phyloP scores from a whole-genome alignment of 1,284 basidiomycete species.

The Tetrapyrgos nigripes region DNA sequence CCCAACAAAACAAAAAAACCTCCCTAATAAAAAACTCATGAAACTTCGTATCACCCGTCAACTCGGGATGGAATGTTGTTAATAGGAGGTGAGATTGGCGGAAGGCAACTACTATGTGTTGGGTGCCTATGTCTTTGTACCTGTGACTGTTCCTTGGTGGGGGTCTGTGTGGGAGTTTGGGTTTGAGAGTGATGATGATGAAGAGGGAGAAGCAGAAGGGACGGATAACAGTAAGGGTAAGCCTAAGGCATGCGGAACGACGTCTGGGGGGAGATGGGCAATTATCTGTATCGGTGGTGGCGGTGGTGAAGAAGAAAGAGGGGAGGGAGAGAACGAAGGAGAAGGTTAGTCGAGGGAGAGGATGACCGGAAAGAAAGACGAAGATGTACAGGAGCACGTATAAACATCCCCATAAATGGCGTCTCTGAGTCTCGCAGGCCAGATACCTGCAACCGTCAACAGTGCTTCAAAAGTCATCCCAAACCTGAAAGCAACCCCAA shows the following conservation, averaged over 20 bases:
- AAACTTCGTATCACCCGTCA: constrained; percentile 87
- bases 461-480: constrained; percentile 90
- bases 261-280: constrained; percentile 70
- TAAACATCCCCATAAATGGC: constrained; percentile 91
- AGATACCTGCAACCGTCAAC: constrained; percentile 63
- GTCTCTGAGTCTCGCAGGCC: constrained; percentile 59
- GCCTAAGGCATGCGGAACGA: constrained; percentile 57
- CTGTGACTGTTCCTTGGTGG: constrained; percentile 46
- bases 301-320: constrained; percentile 31
- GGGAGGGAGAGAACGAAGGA: constrained; percentile 56
- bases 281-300: constrained; percentile 67
- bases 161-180: constrained; percentile 40
- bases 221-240: too few relatives aligned
- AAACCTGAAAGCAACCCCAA: too few relatives aligned
- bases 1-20: too few relatives aligned
- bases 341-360: background rate
- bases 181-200: too few relatives aligned
- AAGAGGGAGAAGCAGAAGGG: too few relatives aligned
- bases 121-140: too few relatives aligned
- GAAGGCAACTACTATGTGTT: constrained; percentile 83
- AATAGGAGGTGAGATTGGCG: constrained; percentile 86
- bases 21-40: constrained; percentile 86
- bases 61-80: constrained; percentile 95
- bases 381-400: constrained; percentile 86
- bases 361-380: background rate